Base-by-base conservation (phyloP, 73 alveolate genomes). In the Effrenium voratum region DNA sequence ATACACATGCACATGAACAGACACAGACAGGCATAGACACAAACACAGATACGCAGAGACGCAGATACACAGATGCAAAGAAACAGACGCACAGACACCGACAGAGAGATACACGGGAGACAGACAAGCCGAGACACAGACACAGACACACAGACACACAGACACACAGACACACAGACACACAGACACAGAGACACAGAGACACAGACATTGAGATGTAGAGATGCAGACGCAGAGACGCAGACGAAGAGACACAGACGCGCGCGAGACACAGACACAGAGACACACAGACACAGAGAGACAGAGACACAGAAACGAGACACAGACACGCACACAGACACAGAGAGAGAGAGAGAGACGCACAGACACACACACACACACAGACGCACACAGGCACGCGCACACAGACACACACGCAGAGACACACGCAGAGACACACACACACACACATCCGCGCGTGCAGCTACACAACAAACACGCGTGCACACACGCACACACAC, bases 271-370 rank as follows among this genome's bases (percentile, higher is more conserved):
- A 77, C 88, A 77, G 44, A 77, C 66, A 77, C 44, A 77, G 41
- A 77, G 44, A 41, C 66, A 45, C 44, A 77, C 88, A 77, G 66
- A 77, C 66, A 77, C 63, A 77, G 63, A 77, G 59, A 77, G 63
- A 77, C 66, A 77, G 41, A 77, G 88, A 77, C 66, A 77, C 66
- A 77, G 63, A 77, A 77, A 60, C 34, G 63, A 77, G 44, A 77
- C 88, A 77, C 88, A 77, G 66, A 77, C 66, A 77, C 66, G 40
- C 88, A 77, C 44, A 77, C 88, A 77, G 66, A 77, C 44, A 77
- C 44, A 77, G 41, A 77, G 59, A 77, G 63, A 77, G 44, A 77
- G 63, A 77, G 47, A 77, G 41, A 77, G 44, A 77, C 88, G 40
- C 66, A 77, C 88, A 77, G 66, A 77, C 44, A 77, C 40, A 77